phyloP scores from a whole-genome alignment of 495 filamentous ascomycete species.

The Hapsidospora chrysogenum region DNA sequence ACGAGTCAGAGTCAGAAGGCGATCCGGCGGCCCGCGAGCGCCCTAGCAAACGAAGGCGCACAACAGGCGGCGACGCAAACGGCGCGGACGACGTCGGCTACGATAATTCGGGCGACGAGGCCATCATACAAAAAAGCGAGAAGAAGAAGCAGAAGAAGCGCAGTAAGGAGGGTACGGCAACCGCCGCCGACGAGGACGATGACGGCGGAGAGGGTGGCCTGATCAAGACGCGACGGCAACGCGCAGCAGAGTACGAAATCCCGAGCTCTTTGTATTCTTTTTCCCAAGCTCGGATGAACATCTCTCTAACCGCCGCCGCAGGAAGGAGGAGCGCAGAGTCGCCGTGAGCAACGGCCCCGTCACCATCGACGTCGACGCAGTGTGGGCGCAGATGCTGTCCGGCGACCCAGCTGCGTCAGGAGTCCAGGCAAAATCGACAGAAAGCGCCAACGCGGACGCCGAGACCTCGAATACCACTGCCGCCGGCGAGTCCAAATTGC shows the following conservation, averaged over 20 bases:
- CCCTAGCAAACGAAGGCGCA: constrained; percentile 19
- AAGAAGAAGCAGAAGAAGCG: constrained; percentile 38
- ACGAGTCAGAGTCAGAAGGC: constrained; percentile 20
- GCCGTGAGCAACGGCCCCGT: constrained; percentile 45
- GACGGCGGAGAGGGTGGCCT: constrained; percentile 60
- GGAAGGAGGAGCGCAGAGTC: constrained; percentile 47
- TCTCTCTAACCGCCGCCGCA: constrained; percentile 11
- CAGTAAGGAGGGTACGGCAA: constrained; percentile 23
- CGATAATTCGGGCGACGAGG: constrained; percentile 65
- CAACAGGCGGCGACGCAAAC: constrained; percentile 17
- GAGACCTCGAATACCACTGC: constrained; percentile 3
- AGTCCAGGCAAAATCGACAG: constrained; percentile 2
- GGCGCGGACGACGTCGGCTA: constrained; percentile 27
- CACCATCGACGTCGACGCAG: constrained; percentile 74
- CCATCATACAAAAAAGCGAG: constrained; percentile 44
- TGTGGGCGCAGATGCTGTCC: constrained; percentile 71
- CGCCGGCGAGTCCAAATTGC: constrained; percentile 5
- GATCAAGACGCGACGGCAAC: constrained; percentile 66
- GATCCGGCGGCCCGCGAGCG: constrained; percentile 5
- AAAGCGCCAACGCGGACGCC: constrained; percentile 6
- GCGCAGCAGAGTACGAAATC: constrained; percentile 31
- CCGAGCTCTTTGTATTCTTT: not conserved
- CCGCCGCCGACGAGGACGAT: constrained; percentile 31
- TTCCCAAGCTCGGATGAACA: not conserved
- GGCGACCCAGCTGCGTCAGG: constrained; percentile 7